Evolutionary conservation across 2,329 filamentous ascomycete species (phyloP).

Genomic region (Phaeophleospora eucalypticola): DNA sequence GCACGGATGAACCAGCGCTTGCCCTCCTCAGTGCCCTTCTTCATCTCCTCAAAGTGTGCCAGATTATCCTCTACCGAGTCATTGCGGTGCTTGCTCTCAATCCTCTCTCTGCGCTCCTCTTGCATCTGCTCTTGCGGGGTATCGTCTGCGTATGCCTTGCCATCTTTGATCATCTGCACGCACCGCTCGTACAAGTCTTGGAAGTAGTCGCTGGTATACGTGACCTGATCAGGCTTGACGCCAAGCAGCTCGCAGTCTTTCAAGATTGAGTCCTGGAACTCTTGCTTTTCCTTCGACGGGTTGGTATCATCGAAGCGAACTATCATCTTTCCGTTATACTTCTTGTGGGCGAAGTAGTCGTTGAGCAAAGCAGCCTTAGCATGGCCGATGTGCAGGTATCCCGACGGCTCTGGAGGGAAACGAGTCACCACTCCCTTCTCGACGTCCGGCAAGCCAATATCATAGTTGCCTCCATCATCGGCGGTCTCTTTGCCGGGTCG

Average conservation of each 20-base stretch:
- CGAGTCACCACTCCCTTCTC: slow-evolving; percentile 86
- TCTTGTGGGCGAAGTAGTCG: slow-evolving; percentile 93
- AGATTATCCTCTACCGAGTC: slow-evolving; percentile 77
- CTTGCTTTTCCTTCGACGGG: slow-evolving; percentile 93
- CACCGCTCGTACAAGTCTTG: slow-evolving; percentile 84
- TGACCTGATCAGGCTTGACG: slow-evolving; percentile 79
- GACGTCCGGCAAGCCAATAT: slow-evolving; percentile 78
- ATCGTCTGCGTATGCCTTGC: slow-evolving; percentile 90
- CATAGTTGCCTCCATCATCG: slow-evolving; percentile 79
- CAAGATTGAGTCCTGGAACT: slow-evolving; percentile 90
- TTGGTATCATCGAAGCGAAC: slow-evolving; percentile 97
- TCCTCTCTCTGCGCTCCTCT: slow-evolving; percentile 76
- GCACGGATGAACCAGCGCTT: slow-evolving; percentile 86
- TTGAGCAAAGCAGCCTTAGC: slow-evolving; percentile 90
- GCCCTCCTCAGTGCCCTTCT: slow-evolving; percentile 73
- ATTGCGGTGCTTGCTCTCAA: slow-evolving; percentile 76
- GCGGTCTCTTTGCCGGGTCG: slow-evolving; percentile 53
- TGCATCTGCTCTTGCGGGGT: slow-evolving; percentile 87
- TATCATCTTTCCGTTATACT: slow-evolving; percentile 85
- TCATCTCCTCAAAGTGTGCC: slow-evolving; percentile 89
- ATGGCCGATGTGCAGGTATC: slow-evolving; percentile 93
- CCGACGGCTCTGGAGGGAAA: slow-evolving; percentile 93
- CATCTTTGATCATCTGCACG: slow-evolving; percentile 77
- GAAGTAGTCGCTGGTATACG: slow-evolving; percentile 95
- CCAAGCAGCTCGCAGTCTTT: slow-evolving; percentile 89